Evolutionary conservation across 768 basidiomycete genomes (phyloP), one percentile per base, ranked within the genome.

Genomic region (Ramaria sp.): DNA sequence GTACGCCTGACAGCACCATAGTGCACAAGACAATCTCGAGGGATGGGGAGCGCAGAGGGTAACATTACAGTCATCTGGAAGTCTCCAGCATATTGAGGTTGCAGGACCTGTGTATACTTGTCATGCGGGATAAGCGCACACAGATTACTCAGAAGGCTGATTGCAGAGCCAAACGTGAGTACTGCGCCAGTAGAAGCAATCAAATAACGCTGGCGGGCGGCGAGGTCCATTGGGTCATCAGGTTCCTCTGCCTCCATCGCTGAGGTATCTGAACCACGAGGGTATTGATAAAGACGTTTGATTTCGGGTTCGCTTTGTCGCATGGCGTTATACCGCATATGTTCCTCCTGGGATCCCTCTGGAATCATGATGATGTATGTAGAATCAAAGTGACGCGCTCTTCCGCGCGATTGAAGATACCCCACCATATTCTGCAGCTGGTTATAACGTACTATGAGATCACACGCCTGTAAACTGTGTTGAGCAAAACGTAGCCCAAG

Each of bases 401-500:
- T 78, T 39, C 92, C 92, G 27, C 92, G 82, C 19, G 88, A 91
- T 67, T 95, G 92, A 42, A 94, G 80, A 62, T 94, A 94, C 50
- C 85, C 86, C 19, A 86, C 83, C 79, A 92, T 83, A 59, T 91
- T 88, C 41, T 85, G 79, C 7, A 92, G 72, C 6, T 80, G 73
- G 64, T 95, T 91, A 62, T 91, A 93, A 5, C 91, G 87, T 61
- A 94, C 76, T 46, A 92, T 88, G 7, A 93, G 73, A 64, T 91
- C 87, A 67, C 91, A 93, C 11, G 84, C 84, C 86, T 89, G 39
- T n/a, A 49, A 11, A 49, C 17, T 24, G 2, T n/a, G n/a, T 2
- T 43, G 42, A 43, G 42, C 42, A n/a, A 43, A 9, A 30, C 15
- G 24, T 45, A 45, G 41, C 38, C 9, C 17, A 27, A 46, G 45